Evolutionary conservation across 1,284 basidiomycete genomes (phyloP).

Genomic region (Apiotrichum sp.): DNA sequence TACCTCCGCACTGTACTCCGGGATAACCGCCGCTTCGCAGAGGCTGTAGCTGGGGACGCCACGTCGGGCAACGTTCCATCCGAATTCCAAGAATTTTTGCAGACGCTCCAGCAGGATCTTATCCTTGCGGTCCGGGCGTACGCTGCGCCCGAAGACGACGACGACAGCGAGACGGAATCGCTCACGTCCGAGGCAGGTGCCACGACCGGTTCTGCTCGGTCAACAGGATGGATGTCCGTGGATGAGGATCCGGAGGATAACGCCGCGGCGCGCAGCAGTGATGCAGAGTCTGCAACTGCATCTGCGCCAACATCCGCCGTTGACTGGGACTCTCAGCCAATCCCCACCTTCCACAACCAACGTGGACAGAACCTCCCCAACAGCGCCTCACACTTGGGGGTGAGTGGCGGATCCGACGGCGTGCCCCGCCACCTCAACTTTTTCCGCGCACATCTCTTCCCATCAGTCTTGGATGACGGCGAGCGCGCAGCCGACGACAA

Average conservation of each 20-base stretch:
- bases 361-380: constrained; percentile 26
- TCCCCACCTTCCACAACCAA: constrained; percentile 36
- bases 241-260: too few species aligned
- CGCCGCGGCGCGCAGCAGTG: too few species aligned
- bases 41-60: constrained; percentile 13
- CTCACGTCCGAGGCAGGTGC: too few species aligned
- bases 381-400: constrained; percentile 11
- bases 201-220: too few species aligned
- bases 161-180: background rate
- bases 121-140: constrained; percentile 39
- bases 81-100: constrained; percentile 42
- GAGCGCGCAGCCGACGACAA: constrained; percentile 10
- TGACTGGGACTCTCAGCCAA: background rate
- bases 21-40: constrained; percentile 22
- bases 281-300: background rate
- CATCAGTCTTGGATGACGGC: constrained; percentile 20
- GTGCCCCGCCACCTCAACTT: constrained; percentile 41
- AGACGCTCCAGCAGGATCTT: constrained; percentile 37
- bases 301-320: background rate
- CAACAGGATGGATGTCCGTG: too few species aligned
- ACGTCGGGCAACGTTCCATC: constrained; percentile 16
- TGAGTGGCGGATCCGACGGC: constrained; percentile 28
- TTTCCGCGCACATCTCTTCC: constrained; percentile 46
- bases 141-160: constrained; percentile 18
- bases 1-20: constrained; percentile 38